A percentile compares a stretch with the other conserved stretches of the same genome.
Evolutionary conservation across 768 basidiomycete genomes (phyloP).

Genomic region (Leccinum disarticulatum): DNA sequence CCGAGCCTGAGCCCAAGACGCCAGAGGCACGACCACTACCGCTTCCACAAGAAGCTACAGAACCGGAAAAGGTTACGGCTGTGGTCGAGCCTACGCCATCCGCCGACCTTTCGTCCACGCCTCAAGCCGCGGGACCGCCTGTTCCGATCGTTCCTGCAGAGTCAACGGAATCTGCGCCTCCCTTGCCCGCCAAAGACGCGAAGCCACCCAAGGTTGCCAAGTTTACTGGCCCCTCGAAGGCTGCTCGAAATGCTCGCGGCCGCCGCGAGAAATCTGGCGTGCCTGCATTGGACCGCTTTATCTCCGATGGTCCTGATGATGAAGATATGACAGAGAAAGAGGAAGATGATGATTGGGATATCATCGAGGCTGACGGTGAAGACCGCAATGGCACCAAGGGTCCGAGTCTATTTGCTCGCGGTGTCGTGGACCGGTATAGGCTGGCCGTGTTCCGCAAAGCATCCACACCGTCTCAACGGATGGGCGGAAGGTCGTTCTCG

Average conservation of each 20-base stretch:
- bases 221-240: slow-evolving; percentile 12
- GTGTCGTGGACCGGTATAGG: slow-evolving; percentile 85
- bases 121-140: slow-evolving; percentile 14
- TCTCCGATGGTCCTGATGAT: slow-evolving; percentile 53
- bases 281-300: slow-evolving; percentile 71
- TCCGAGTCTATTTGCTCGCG: slow-evolving; percentile 84
- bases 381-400: slow-evolving; percentile 81
- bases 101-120: slow-evolving; percentile 16
- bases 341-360: slow-evolving; percentile 90
- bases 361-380: slow-evolving; percentile 81
- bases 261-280: slow-evolving; percentile 84
- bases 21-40: slow-evolving; percentile 61
- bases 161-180: slow-evolving; percentile 25
- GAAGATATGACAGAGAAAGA: slow-evolving; percentile 41
- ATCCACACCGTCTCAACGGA: slow-evolving; percentile 58
- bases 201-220: slow-evolving; percentile 29
- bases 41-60: slow-evolving; percentile 30
- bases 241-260: slow-evolving; percentile 35
- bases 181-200: slow-evolving; percentile 32
- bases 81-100: slow-evolving; percentile 18
- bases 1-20: slow-evolving; percentile 69
- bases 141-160: slow-evolving; percentile 5
- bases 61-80: slow-evolving; percentile 13
- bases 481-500: slow-evolving; percentile 50
- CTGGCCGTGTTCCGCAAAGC: slow-evolving; percentile 84